phyloP scores from a whole-genome alignment of 371 early-diverging fungal species.

The Massospora cicadina region DNA sequence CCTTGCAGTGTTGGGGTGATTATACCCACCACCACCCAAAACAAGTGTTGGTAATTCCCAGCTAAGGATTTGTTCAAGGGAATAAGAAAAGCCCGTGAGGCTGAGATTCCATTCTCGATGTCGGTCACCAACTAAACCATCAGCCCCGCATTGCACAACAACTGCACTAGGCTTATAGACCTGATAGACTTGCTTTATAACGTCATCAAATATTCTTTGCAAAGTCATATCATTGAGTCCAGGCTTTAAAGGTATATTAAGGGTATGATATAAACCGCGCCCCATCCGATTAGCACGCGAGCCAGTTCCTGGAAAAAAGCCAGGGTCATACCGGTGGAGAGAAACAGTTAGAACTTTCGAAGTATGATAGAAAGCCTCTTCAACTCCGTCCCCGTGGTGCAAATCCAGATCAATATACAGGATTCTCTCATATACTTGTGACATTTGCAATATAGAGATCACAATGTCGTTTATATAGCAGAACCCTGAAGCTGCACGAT shows the following conservation, averaged over 20 bases:
- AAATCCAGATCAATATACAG: conserved; percentile 85
- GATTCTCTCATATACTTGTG: conserved; percentile 33
- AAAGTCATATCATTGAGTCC: conserved; percentile 55
- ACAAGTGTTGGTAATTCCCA: conserved; percentile 68
- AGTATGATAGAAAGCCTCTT: conserved; percentile 57
- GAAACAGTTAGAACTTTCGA: conserved; percentile 73
- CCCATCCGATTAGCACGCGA: conserved; percentile 38
- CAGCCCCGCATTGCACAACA: conserved; percentile 84
- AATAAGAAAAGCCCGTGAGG: conserved; percentile 56
- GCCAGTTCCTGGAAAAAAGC: conserved; percentile 71
- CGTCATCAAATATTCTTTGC: conserved; percentile 41
- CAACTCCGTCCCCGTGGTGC: conserved; percentile 93
- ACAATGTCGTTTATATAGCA: conserved; percentile 92
- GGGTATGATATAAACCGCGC: conserved; percentile 35
- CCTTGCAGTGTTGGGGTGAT: conserved; percentile 75
- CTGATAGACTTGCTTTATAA: conserved; percentile 25
- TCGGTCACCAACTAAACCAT: conserved; percentile 67
- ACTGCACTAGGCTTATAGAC: conserved; percentile 44
- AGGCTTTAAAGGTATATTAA: conserved; percentile 66
- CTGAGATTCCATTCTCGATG: conserved; percentile 35
- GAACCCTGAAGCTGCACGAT: conserved; percentile 77
- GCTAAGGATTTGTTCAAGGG: conserved; percentile 61
- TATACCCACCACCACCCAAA: conserved; percentile 92
- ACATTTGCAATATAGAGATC: conserved; percentile 61
- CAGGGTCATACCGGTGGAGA: conserved; percentile 59